These are phyloP conservation scores for Logfia minima DNA, from an alignment of 129 eudicot species.

Conservation along the genomic window DNA sequence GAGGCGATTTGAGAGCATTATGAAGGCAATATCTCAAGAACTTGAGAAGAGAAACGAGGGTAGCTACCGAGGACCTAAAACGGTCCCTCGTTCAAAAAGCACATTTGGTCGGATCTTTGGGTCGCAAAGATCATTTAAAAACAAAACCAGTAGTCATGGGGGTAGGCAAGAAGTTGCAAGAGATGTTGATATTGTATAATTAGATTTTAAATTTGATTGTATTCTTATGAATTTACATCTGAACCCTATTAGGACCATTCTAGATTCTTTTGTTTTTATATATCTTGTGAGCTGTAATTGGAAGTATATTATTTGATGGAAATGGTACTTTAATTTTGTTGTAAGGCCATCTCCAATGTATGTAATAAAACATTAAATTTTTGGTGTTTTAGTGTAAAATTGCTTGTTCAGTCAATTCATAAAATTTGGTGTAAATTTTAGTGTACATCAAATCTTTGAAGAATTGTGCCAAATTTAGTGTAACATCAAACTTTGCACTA, in stretches of 20 bases:
- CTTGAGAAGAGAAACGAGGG: slow-evolving; percentile 40
- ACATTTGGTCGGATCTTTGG: slow-evolving; percentile 56
- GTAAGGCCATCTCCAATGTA: background rate
- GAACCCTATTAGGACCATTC: slow-evolving; percentile 3
- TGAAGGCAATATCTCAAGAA: slow-evolving; percentile 53
- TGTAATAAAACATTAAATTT: background rate
- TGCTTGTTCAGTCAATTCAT: too few relatives aligned
- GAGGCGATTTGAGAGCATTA: slow-evolving; percentile 61
- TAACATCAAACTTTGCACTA: too few relatives aligned
- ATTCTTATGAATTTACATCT: background rate
- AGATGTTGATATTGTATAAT: slow-evolving; percentile 50
- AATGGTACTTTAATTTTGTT: background rate
- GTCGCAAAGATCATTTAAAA: slow-evolving; percentile 48
- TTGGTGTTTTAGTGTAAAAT: too few relatives aligned
- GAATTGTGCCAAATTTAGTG: too few relatives aligned
- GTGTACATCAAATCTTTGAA: too few relatives aligned
- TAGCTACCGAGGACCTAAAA: slow-evolving; percentile 40
- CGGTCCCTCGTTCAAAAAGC: slow-evolving; percentile 52
- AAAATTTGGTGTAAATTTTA: too few relatives aligned
- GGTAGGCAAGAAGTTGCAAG: slow-evolving; percentile 44
- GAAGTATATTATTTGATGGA: background rate
- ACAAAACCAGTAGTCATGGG: slow-evolving; percentile 40
- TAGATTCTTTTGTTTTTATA: slow-evolving; percentile 16
- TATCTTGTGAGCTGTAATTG: slow-evolving; percentile 20
- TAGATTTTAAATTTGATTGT: slow-evolving; percentile 14